Evolutionary conservation across 495 filamentous ascomycete species (phyloP), one percentile per base, ranked within the genome.

Genomic region (Penicillium paxilli): DNA sequence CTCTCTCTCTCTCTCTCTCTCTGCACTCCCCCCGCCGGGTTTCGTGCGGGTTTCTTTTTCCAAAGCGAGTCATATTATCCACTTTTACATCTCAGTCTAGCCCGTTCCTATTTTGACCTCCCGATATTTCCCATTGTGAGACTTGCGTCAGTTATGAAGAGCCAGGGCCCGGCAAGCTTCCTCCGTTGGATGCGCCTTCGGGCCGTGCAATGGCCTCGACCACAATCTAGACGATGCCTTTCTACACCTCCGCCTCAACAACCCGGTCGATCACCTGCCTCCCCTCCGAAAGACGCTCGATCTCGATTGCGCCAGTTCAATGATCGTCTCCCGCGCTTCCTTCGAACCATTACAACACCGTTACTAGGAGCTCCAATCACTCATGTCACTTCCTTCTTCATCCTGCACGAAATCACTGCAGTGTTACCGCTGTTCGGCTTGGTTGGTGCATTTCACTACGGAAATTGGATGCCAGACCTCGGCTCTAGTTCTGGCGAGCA

Each of bases 401-500:
- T 96, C 35, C 81, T 98, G 0, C 94, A 98, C 76, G 94, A 98
- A 67, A 52, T 95, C 26, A 97, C 94, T 0, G 94, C 94, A 16
- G 69, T 97, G 12, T 55, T 91, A 4, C 92, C 94, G 1, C 69
- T 98, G 0, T 66, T 92, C 23, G 88, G 84, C 0, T 78, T 98
- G 0, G 83, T 87, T 10, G 87, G 78, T 5, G 55, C 81, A 1
- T 96, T 98, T 65, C 89, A 97, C 67, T 88, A 88, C 58, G 80
- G 80, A 3, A 70, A 80, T 52, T 86, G 84, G 81, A 73, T 89
- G 35, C 89, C 69, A 32, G 80, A 70, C 42, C 75, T 69, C 22
- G 67, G 82, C 17, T 72, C 74, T n/a, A 78, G 77, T 44, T 74
- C 75, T 0, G 66, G 64, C 49, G 79, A 79, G 71, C 50, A 47